A percentile compares a stretch with the other conserved stretches of the same genome.
phyloP scores from a whole-genome alignment of 768 basidiomycete genomes.

The Tulasnella sp. region DNA sequence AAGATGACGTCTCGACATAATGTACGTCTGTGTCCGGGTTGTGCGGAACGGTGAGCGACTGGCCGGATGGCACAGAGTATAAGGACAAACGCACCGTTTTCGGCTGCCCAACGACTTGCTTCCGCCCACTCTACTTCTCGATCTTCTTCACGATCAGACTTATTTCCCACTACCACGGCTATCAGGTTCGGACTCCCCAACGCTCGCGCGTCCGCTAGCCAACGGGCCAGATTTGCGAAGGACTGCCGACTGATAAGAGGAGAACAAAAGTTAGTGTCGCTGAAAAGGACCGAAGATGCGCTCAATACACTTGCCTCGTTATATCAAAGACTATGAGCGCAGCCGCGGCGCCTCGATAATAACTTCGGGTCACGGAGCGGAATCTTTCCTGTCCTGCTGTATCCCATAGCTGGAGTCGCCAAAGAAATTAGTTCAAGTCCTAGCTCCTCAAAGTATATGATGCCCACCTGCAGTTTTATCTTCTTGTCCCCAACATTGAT shows the following conservation, averaged over 20 bases:
- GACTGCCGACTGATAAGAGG: constrained; percentile 65
- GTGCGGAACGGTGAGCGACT: background rate
- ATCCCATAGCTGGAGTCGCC: constrained; percentile 76
- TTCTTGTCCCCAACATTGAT: constrained; percentile 90
- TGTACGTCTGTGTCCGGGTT: constrained; percentile 61
- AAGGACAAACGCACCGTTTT: constrained; percentile 63
- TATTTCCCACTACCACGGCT: constrained; percentile 89
- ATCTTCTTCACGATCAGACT: constrained; percentile 90
- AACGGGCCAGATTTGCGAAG: constrained; percentile 75
- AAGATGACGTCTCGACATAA: constrained; percentile 88
- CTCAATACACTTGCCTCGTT: constrained; percentile 56
- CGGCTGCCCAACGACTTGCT: constrained; percentile 92
- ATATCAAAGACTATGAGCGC: constrained; percentile 93
- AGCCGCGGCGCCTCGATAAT: constrained; percentile 92
- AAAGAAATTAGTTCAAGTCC: constrained; percentile 13
- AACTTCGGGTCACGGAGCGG: constrained; percentile 90
- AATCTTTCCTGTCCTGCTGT: constrained; percentile 96
- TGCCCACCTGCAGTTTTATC: constrained; percentile 85
- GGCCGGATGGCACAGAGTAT: constrained; percentile 5
- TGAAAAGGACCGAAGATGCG: background rate
- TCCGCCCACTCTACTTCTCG: constrained; percentile 95
- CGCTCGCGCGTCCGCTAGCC: constrained; percentile 92
- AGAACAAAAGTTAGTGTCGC: background rate
- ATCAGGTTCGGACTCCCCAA: constrained; percentile 90
- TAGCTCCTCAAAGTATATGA: background rate